Evolutionary conservation across 2,329 filamentous ascomycete genomes (phyloP), one percentile per base, ranked within the genome.

Genomic region (Sporothrix euskadiensis): DNA sequence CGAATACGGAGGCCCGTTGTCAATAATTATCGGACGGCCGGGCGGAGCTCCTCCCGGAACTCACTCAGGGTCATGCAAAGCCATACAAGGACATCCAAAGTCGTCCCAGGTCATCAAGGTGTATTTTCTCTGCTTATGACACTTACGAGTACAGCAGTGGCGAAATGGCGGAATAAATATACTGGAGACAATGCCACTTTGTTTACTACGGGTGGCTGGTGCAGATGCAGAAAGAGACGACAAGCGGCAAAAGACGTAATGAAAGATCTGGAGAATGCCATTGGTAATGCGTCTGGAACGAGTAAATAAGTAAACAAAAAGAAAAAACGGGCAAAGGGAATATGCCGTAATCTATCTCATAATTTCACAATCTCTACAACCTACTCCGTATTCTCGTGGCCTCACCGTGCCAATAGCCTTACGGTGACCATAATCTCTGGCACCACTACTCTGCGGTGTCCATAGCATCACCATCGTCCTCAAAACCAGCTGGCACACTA

Each of bases 381-480:
- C 35, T 35, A 35, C 4, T 35, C 32, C 14, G 26, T 9, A 16
- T n/a, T 30, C 30, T 2, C 19, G 22, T 26, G 5, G n/a, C n/a
- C 9, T 14, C 44, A 26, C 1, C 26, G 26, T 26, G 26, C 26
- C 26, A 26, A 26, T 26, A 26, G 26, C 26, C 26, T 26, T 26
- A 26, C 41, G 41, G 9, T 44, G 41, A 3, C 14, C 44, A 14
- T 49, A 49, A 14, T 49, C 22, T 2, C 7, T 22, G 52, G 8
- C 57, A 39, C 9, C 12, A 16, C 10, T 61, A 71, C 69, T 59
- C 54, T 3, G 69, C 41, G 41, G 69, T 73, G 44, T 73, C 71
- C 71, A 73, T 71, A 2, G 35, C 69, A 19, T 71, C 65, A 30
- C 19, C 63, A n/a, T 69, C 71, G 16, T 63, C 63, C 26, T 69